phyloP scores from a whole-genome alignment of 805 yeast genomes.

The Brettanomyces sp. region DNA sequence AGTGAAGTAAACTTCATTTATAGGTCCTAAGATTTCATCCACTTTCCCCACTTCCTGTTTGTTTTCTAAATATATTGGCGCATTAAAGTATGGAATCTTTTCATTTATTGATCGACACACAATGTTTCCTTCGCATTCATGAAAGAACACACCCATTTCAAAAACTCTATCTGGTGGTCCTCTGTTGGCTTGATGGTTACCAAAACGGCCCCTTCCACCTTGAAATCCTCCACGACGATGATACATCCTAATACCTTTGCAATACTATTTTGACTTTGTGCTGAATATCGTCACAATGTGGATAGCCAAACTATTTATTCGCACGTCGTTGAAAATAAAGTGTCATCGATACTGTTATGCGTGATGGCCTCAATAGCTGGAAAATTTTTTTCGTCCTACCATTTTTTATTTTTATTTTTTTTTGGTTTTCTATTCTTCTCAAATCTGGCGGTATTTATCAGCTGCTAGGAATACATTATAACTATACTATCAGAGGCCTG shows the following conservation, averaged over 20 bases:
- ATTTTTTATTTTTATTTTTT: too few species aligned
- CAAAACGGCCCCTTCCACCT: conserved; percentile 64
- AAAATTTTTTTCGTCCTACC: too few species aligned
- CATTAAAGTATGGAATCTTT: conserved; percentile 95
- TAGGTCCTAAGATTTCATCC: conserved; percentile 95
- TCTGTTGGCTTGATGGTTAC: conserved; percentile 53
- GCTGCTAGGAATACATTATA: too few species aligned
- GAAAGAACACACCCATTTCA: conserved; percentile 90
- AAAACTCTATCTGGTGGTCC: conserved; percentile 96
- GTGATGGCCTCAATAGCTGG: too few species aligned
- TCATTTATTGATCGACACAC: conserved; percentile 92
- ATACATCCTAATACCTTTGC: conserved; percentile 33
- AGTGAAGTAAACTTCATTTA: conserved; percentile 96
- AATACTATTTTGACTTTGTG: too few species aligned
- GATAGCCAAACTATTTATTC: too few species aligned
- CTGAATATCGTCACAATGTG: too few species aligned
- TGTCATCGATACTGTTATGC: too few species aligned
- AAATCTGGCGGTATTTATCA: too few species aligned
- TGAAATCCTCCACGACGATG: conserved; percentile 61
- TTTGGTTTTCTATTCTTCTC: too few species aligned
- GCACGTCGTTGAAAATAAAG: too few species aligned
- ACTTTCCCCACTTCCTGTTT: conserved; percentile 95
- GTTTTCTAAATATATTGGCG: conserved; percentile 94
- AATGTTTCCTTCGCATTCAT: conserved; percentile 93
- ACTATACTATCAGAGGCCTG: too few species aligned